phyloP scores from a whole-genome alignment of 805 yeast species.

The Yamadazyma kitorensis region DNA sequence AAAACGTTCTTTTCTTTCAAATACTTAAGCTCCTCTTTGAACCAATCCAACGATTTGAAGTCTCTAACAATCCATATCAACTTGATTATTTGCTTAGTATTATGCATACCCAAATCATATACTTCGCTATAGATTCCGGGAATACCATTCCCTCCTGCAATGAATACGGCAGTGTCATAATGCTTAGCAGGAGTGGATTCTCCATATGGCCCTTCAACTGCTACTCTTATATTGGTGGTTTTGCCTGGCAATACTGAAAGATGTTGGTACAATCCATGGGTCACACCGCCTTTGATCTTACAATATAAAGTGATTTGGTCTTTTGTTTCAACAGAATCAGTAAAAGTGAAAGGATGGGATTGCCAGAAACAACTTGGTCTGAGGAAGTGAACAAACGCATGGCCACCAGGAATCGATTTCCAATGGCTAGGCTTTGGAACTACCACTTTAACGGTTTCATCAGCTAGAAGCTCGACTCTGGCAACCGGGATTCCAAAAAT shows the following conservation, averaged over 20 bases:
- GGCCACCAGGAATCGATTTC: slow-evolving; percentile 39
- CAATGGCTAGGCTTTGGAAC: slow-evolving; percentile 37
- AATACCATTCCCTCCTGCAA: slow-evolving; percentile 77
- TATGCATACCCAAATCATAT: slow-evolving; percentile 20
- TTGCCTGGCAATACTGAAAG: slow-evolving; percentile 27
- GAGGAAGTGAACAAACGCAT: slow-evolving; percentile 38
- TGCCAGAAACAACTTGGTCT: slow-evolving; percentile 38
- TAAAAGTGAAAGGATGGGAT: slow-evolving; percentile 41
- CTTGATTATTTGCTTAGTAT: slow-evolving; percentile 24
- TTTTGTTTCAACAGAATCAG: slow-evolving; percentile 21
- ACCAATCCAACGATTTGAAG: slow-evolving; percentile 47
- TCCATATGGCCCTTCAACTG: slow-evolving; percentile 73
- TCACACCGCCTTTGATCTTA: slow-evolving; percentile 37
- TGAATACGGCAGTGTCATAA: slow-evolving; percentile 53
- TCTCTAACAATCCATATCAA: slow-evolving; percentile 66
- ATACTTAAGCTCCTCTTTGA: slow-evolving; percentile 35
- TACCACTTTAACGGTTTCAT: slow-evolving; percentile 35
- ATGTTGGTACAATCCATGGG: slow-evolving; percentile 27
- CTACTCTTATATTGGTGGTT: slow-evolving; percentile 25
- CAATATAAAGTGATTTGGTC: slow-evolving; percentile 26
- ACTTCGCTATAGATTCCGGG: slow-evolving; percentile 53
- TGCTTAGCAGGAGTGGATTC: slow-evolving; percentile 43
- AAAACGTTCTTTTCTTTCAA: slow-evolving; percentile 25
- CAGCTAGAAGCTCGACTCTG: slow-evolving; percentile 25
- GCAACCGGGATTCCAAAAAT: slow-evolving; percentile 37